Conservation (phyloP, 768 basidiomycete genomes). For the Termitomyces sp. region DNA sequence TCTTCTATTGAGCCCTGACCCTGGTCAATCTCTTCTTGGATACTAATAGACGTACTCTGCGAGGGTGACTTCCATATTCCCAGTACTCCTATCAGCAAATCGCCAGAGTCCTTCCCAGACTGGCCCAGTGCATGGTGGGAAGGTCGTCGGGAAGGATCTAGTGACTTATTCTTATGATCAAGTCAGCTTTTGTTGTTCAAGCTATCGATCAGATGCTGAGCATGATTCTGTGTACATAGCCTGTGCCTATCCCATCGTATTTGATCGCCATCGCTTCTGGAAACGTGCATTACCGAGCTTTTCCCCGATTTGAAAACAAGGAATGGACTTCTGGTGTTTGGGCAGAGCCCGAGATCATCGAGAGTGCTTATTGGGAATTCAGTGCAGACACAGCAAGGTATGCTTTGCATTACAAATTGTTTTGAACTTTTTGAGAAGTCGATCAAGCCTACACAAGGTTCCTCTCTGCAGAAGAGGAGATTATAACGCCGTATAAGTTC, state of each 20-base stretch:
- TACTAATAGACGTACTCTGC: constrained; percentile 93
- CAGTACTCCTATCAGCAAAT: constrained; percentile 82
- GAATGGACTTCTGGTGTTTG: constrained; percentile 85
- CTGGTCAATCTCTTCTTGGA: neutral
- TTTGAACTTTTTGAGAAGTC: neutral
- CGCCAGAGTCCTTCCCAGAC: constrained; percentile 72
- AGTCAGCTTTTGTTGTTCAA: constrained; percentile 45
- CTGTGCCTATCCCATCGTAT: constrained; percentile 84
- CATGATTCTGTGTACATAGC: constrained; percentile 48
- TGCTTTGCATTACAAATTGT: neutral
- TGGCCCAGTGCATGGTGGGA: constrained; percentile 70
- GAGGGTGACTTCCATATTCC: constrained; percentile 70
- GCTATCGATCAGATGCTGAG: neutral
- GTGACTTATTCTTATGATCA: constrained; percentile 79
- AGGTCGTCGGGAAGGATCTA: constrained; percentile 67
- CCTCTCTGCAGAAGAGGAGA: constrained; percentile 68
- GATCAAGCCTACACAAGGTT: constrained; percentile 45
- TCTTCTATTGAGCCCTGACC: neutral
- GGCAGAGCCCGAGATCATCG: constrained; percentile 84
- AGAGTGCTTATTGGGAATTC: constrained; percentile 84
- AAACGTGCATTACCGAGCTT: constrained; percentile 70
- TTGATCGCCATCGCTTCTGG: constrained; percentile 88
- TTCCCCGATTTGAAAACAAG: constrained; percentile 55
- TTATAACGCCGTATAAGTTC: constrained; percentile 76
- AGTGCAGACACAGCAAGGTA: constrained; percentile 79